Evolutionary conservation across 78 protist genomes (phyloP).

Genomic region (Cavenderia fasciculata): DNA sequence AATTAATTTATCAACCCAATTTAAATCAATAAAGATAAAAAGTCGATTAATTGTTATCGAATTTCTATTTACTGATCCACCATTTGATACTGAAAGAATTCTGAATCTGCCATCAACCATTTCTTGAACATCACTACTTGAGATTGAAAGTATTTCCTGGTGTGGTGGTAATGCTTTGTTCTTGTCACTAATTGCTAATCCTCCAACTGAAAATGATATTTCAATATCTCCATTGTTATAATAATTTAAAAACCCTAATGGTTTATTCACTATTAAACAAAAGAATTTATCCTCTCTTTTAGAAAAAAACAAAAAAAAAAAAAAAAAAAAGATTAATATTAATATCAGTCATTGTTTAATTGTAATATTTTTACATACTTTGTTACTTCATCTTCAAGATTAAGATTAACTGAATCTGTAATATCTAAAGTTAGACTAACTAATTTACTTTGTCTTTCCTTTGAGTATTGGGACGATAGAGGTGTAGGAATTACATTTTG

Average conservation of each 20-base stretch:
- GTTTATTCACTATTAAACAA: slow-evolving; percentile 11
- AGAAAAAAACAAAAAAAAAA: neutral
- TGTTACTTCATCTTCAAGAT: slow-evolving; percentile 44
- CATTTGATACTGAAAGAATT: neutral
- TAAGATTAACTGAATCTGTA: slow-evolving; percentile 1
- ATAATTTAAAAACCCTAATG: neutral
- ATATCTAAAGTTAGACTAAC: neutral
- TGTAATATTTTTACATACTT: neutral
- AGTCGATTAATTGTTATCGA: slow-evolving; percentile 9
- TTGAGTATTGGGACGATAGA: neutral
- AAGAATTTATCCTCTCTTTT: slow-evolving; percentile 32
- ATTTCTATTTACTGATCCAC: neutral
- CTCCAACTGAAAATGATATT: neutral
- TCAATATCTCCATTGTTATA: slow-evolving; percentile 38
- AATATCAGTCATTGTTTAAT: neutral
- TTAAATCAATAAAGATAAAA: slow-evolving; percentile 31
- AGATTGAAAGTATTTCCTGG: neutral
- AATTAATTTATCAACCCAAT: slow-evolving; percentile 30
- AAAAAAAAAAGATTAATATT: neutral
- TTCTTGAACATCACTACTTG: neutral
- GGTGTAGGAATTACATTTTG: slow-evolving; percentile 18
- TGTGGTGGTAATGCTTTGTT: no score
- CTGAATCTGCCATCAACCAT: neutral
- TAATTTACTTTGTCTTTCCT: slow-evolving; percentile 2
- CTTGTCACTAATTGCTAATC: slow-evolving; percentile 19